Conservation (phyloP, 352 stramenopile genomes). For the Pythium aquatile region DNA sequence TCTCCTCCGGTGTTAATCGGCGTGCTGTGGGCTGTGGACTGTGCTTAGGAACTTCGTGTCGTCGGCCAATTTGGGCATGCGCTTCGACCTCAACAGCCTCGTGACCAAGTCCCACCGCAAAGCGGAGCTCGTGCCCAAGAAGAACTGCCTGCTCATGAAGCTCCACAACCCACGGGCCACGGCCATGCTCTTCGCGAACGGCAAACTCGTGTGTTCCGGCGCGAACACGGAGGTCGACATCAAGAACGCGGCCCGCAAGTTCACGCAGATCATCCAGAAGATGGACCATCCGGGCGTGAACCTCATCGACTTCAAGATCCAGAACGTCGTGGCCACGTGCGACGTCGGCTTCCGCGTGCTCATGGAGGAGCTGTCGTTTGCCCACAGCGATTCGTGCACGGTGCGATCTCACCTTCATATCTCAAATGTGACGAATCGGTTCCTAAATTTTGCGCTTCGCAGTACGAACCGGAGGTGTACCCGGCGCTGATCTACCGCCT, state of each 20-base stretch:
- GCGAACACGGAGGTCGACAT: slow-evolving; percentile 71
- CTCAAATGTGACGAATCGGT: background rate
- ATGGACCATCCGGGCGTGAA: slow-evolving; percentile 83
- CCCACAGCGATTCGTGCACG: slow-evolving; percentile 70
- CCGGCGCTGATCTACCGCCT: slow-evolving; percentile 98
- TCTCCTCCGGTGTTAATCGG: background rate
- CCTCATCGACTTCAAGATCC: slow-evolving; percentile 87
- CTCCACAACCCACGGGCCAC: slow-evolving; percentile 61
- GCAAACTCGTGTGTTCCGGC: slow-evolving; percentile 81
- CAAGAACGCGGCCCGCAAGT: slow-evolving; percentile 71
- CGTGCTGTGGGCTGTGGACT: background rate
- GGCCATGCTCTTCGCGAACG: slow-evolving; percentile 83
- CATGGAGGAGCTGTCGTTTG: slow-evolving; percentile 77
- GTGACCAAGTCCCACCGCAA: slow-evolving; percentile 71
- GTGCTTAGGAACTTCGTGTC: slow-evolving; percentile 67
- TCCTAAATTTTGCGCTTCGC: background rate
- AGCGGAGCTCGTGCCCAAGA: slow-evolving; percentile 80
- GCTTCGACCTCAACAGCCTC: slow-evolving; percentile 71
- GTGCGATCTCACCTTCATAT: slow-evolving; percentile 25
- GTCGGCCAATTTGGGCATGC: slow-evolving; percentile 78
- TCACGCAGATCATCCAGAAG: slow-evolving; percentile 85
- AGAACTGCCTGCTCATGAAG: slow-evolving; percentile 88
- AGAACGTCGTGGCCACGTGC: slow-evolving; percentile 79
- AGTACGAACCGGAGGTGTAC: slow-evolving; percentile 99
- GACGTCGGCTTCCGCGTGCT: slow-evolving; percentile 75